Conservation (phyloP, 768 basidiomycete species). For the Lentinula aciculospora region DNA sequence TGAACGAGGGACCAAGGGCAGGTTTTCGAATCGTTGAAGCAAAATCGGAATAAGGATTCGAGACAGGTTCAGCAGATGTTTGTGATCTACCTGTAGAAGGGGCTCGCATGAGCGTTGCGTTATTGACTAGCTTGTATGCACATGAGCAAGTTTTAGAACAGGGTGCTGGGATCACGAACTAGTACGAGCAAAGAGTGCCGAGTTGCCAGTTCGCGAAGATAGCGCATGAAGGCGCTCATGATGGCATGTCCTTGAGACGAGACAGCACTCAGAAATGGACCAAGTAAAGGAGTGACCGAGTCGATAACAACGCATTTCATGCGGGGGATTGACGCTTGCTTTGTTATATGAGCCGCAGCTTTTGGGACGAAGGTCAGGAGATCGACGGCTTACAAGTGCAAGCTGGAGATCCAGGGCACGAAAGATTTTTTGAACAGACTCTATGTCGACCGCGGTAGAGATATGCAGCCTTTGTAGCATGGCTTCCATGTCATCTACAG, state of each 20-base stretch:
- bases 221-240: constrained; percentile 68
- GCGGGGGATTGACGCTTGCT: constrained; percentile 9
- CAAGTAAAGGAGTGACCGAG: constrained; percentile 55
- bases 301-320: constrained; percentile 57
- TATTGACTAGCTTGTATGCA: constrained; percentile 52
- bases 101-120: constrained; percentile 30
- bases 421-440: constrained; percentile 45
- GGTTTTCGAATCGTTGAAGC: constrained; percentile 47
- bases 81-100: constrained; percentile 10
- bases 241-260: constrained; percentile 73
- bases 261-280: constrained; percentile 55
- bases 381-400: neutral
- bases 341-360: neutral
- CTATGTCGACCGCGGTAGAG: constrained; percentile 52
- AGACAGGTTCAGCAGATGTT: constrained; percentile 18
- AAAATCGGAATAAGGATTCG: constrained; percentile 27
- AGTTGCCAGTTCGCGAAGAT: constrained; percentile 47
- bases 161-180: constrained; percentile 24
- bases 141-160: constrained; percentile 14
- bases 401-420: constrained; percentile 24
- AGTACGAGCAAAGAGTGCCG: constrained; percentile 41
- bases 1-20: constrained; percentile 71
- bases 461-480: constrained; percentile 53
- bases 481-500: constrained; percentile 3
- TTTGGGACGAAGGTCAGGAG: neutral